These are phyloP conservation scores for Crotalaria pallida DNA, from an alignment of 306 rosid species.

Conservation along the genomic window DNA sequence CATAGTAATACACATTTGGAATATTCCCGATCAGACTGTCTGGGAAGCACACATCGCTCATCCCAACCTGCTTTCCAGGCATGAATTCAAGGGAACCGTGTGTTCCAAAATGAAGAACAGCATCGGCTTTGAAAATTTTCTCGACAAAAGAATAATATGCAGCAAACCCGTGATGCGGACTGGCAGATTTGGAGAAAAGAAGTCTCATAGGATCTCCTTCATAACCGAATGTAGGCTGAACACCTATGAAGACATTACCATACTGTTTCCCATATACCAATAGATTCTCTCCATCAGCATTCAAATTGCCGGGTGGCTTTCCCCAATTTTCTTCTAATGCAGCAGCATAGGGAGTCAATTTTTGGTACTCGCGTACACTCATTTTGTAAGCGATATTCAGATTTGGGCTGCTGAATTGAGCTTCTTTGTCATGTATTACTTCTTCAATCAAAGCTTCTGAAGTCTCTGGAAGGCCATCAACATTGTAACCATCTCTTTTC, in stretches of 20 bases:
- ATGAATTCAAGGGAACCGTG: conserved; percentile 98
- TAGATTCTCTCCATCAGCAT: conserved; percentile 94
- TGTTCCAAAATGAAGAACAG: conserved; percentile 95
- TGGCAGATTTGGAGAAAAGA: conserved; percentile 96
- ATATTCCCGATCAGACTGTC: conserved; percentile 94
- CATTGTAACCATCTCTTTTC: conserved; percentile 75
- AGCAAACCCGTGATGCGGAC: conserved; percentile 99
- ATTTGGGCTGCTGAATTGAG: conserved; percentile 96
- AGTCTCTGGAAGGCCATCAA: conserved; percentile 87
- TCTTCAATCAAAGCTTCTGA: conserved; percentile 94
- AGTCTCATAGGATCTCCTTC: conserved; percentile 99
- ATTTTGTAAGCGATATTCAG: conserved; percentile 89
- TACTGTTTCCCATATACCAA: conserved; percentile 88
- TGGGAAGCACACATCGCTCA: conserved; percentile 95
- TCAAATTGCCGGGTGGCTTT: conserved; percentile 91
- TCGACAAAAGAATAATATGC: conserved; percentile 90
- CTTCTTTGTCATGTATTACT: conserved; percentile 91
- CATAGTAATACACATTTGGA: conserved; percentile 91
- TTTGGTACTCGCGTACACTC: conserved; percentile 82
- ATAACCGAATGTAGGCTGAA: conserved; percentile 84
- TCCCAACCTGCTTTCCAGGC: conserved; percentile 99
- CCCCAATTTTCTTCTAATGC: conserved; percentile 97
- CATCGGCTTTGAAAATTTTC: conserved; percentile 85
- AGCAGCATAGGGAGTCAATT: conserved; percentile 73
- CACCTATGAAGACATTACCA: conserved; percentile 91